Evolutionary conservation across 805 yeast genomes (phyloP).

Genomic region (Kodamaea neixiangensis): DNA sequence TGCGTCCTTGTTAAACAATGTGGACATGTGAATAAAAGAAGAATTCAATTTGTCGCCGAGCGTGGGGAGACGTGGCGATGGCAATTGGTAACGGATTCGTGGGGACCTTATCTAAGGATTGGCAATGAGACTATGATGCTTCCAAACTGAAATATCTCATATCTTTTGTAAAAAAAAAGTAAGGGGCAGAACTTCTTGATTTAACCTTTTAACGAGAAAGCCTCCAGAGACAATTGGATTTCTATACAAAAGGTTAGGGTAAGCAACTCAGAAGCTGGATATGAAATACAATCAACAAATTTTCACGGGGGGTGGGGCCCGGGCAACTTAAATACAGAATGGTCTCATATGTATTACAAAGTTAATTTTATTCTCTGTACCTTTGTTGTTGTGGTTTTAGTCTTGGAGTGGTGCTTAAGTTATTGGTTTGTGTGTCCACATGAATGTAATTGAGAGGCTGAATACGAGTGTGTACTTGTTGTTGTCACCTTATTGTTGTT

Average conservation of each 20-base stretch:
- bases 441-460: neutral
- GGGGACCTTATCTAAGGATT: neutral
- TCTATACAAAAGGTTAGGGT: neutral
- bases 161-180: constrained; percentile 1
- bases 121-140: neutral
- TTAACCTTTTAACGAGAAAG: neutral
- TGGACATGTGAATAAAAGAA: neutral
- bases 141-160: neutral
- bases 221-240: neutral
- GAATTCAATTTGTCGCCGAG: neutral
- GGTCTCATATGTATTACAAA: neutral
- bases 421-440: neutral
- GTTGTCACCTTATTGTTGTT: neutral
- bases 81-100: neutral
- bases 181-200: neutral
- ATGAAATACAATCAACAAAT: neutral
- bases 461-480: neutral
- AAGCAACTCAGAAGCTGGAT: neutral
- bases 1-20: constrained; percentile 22
- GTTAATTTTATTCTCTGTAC: neutral
- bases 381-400: neutral
- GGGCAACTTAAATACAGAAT: constrained; percentile 1
- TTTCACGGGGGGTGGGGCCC: neutral
- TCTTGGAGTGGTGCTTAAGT: neutral
- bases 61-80: neutral